Conservation (phyloP, 139 green algal species). For the Chlamydomonas sp. region DNA sequence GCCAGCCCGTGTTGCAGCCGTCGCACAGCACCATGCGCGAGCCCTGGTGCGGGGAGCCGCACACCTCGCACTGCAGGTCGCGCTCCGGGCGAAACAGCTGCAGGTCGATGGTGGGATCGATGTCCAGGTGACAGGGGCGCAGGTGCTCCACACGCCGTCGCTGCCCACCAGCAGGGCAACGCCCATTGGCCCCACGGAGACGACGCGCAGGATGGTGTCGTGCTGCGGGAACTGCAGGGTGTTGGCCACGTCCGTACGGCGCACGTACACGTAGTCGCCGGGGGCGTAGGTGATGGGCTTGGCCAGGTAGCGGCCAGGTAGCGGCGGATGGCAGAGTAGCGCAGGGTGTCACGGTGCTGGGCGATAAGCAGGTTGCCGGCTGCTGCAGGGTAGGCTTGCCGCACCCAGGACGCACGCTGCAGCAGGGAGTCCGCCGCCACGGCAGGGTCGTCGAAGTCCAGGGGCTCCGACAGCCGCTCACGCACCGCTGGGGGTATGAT, state of each 20-base stretch:
- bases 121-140: background rate
- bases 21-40: slow-evolving; percentile 74
- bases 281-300: background rate
- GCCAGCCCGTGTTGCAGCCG: slow-evolving; percentile 67
- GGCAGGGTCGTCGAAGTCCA: slow-evolving; percentile 9
- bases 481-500: slow-evolving; percentile 24
- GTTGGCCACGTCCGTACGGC: no score
- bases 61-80: slow-evolving; percentile 49
- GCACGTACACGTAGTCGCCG: slow-evolving; percentile 42
- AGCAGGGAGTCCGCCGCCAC: background rate
- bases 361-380: slow-evolving; percentile 43
- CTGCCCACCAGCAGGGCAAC: no score
- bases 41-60: slow-evolving; percentile 47
- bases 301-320: background rate
- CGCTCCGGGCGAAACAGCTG: background rate
- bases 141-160: background rate
- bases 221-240: no score
- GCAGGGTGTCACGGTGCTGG: slow-evolving; percentile 18
- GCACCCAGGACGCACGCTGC: background rate
- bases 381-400: background rate
- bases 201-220: no score
- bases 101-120: background rate
- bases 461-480: background rate
- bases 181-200: no score
- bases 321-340: background rate